Evolutionary conservation across 768 basidiomycete species (phyloP), one percentile per base, ranked within the genome.

Genomic region (Psilocybe cubensis): DNA sequence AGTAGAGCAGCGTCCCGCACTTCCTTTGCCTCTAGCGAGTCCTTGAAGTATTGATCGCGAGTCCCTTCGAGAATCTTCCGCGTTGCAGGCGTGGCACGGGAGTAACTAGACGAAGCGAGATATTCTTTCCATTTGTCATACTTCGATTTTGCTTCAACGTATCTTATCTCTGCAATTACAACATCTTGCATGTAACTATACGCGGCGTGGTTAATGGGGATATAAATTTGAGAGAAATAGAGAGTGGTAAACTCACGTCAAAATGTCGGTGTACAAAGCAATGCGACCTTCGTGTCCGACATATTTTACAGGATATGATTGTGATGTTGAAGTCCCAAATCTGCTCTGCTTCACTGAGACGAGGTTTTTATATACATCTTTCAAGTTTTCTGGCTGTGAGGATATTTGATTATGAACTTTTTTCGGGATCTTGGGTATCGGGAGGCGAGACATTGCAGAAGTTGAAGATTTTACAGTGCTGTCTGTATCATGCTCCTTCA

Each of bases 81-180:
- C 0, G 73, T 70, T 27, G 51, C 57, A 40, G 54, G 66, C 2
- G 72, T 70, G 4, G 71, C 66, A 23, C 63, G 72, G 17, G 41
- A 24, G 40, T 72, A 76, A 29, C 63, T 63, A 12, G 63, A 33
- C 0, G 75, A 76, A 21, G 25, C 52, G 29, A 72, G 73, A 11
- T 70, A 68, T 23, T 58, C 59, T 55, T 70, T 73, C 74, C 70
- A 75, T 49, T 65, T 63, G 10, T 66, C 67, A 23, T 66, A 60
- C 8, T 71, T 66, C 2, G 52, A 49, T 43, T 59, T 53, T 28
- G 68, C 66, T 25, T 58, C 53, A 20, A 59, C 55, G 5, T 64
- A 52, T 12, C 72, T 63, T 5, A 70, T 54, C 35, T 71, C 66
- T 25, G 66, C 59, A 29, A 67, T 57, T 12, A 74, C 65, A 8